phyloP scores from a whole-genome alignment of 305 asterid genomes.

The Fraxinus sp. region DNA sequence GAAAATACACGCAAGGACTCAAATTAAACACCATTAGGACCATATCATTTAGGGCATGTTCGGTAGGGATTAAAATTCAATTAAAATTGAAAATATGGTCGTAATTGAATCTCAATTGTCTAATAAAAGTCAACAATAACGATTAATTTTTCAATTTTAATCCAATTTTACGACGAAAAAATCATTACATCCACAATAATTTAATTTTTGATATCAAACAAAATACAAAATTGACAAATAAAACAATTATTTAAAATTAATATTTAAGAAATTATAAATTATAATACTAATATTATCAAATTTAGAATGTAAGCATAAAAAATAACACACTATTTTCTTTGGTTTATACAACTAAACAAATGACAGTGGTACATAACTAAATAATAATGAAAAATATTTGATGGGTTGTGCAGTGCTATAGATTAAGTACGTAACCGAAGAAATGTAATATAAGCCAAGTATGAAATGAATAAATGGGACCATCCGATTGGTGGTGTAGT shows the following conservation, averaged over 20 bases:
- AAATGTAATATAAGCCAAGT: not conserved
- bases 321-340: not conserved
- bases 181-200: too few relatives aligned
- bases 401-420: not conserved
- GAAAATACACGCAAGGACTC: too few relatives aligned
- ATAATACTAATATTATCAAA: not conserved
- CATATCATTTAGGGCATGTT: too few relatives aligned
- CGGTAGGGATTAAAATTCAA: too few relatives aligned
- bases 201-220: too few relatives aligned
- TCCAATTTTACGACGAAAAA: too few relatives aligned
- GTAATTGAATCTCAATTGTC: too few relatives aligned
- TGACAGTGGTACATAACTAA: not conserved
- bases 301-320: not conserved
- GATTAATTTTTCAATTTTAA: too few relatives aligned
- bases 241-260: not conserved
- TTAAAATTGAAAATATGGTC: too few relatives aligned
- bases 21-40: too few relatives aligned
- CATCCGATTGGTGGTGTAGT: not conserved
- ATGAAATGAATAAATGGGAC: not conserved
- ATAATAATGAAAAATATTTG: not conserved
- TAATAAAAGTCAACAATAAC: too few relatives aligned
- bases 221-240: not conserved
- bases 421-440: not conserved
- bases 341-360: not conserved
- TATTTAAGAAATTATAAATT: not conserved